Evolutionary conservation across 768 basidiomycete species (phyloP).

Genomic region (Trametes coccinea): DNA sequence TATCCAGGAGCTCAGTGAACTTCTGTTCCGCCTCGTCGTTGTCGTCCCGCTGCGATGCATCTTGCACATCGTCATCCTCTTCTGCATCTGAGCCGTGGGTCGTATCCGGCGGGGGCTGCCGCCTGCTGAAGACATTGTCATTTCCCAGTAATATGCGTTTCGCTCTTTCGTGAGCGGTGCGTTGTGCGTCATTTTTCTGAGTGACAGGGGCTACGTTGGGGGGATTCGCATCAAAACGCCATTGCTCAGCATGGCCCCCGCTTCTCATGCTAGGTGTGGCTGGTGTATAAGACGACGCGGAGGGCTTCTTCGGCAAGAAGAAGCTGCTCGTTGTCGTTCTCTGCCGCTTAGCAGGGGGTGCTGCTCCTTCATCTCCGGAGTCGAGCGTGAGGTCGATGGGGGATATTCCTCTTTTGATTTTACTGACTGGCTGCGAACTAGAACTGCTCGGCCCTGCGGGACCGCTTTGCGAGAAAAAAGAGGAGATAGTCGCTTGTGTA

Average conservation of each 20-base stretch:
- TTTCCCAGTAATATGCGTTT: slow-evolving; percentile 52
- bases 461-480: slow-evolving; percentile 38
- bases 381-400: slow-evolving; percentile 59
- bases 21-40: slow-evolving; percentile 45
- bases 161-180: slow-evolving; percentile 41
- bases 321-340: slow-evolving; percentile 25
- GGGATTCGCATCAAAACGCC: slow-evolving; percentile 40
- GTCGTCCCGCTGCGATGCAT: slow-evolving; percentile 26
- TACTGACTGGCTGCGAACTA: slow-evolving; percentile 3
- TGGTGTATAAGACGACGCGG: not conserved
- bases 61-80: not conserved
- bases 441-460: slow-evolving; percentile 14
- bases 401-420: slow-evolving; percentile 25
- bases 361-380: slow-evolving; percentile 12
- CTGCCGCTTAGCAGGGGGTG: slow-evolving; percentile 22
- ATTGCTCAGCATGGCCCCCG: slow-evolving; percentile 37
- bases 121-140: slow-evolving; percentile 38
- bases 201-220: slow-evolving; percentile 23
- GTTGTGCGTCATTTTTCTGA: slow-evolving; percentile 11
- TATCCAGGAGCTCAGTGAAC: slow-evolving; percentile 48
- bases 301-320: slow-evolving; percentile 4
- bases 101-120: not conserved
- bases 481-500: slow-evolving; percentile 42
- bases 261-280: not conserved
- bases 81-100: slow-evolving; percentile 5